Evolutionary conservation across 352 stramenopile species (phyloP), one percentile per base, ranked within the genome.

Genomic region (Pythium rishiriense): DNA sequence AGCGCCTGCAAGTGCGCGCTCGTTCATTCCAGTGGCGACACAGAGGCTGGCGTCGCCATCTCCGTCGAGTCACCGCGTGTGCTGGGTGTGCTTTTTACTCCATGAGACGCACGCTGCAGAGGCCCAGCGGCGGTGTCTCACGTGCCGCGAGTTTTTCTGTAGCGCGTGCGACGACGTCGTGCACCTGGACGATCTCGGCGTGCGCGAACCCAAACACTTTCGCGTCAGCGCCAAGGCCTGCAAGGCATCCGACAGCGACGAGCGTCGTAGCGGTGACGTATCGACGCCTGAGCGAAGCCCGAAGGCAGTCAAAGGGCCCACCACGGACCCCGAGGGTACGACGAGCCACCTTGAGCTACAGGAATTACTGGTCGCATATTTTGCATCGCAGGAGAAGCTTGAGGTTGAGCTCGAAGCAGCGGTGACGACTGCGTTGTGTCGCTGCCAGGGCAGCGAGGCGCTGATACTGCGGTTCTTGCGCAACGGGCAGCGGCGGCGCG

Each of bases 171-270:
- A 91, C 52, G 72, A 69, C 0, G 41, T 77, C 19, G 54, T 88
- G 31, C 81, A 91, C 48, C 50, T 86, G 7, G 79, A 91, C 37
- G 81, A 90, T 57, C 60, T 90, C 0, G 81, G 81, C n/a, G 70
- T 87, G n/a, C 66, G 65, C 10, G 81, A 86, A 31, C 61, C 71
- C 2, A 45, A 52, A 21, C 81, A 90, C 46, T 83, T 78, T 24
- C 71, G 81, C 31, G 70, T 90, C 17, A 78, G 69, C 24, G 56
- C 79, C 7, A 22, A 45, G 3, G 22, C 26, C 4, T 21, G 9
- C 15, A 52, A 10, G 24, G 17, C 37, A 1, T 26, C 25, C 5
- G 25, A 10, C n/a, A 28, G 25, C 37, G 8, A 60, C 24, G 25
- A 59, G 21, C 1, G 49, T 17, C 35, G 21, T 28, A 33, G 21